These are phyloP conservation scores for Fusarium kyushuense DNA, from an alignment of 2,329 filamentous ascomycete genomes.

Conservation along the genomic window DNA sequence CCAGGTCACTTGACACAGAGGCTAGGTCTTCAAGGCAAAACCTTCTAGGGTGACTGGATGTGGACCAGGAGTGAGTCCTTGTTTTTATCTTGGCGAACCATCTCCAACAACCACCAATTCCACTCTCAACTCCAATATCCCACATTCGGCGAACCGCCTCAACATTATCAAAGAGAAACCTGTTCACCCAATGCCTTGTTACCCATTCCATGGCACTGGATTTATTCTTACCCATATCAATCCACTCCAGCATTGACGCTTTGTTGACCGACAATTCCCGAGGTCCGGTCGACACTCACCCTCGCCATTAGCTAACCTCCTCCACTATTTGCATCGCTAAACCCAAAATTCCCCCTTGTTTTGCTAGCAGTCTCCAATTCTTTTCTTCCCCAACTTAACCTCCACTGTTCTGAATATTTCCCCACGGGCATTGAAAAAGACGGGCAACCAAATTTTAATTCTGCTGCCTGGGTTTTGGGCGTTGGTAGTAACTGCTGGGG, in stretches of 20 bases:
- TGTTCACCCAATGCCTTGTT: background rate
- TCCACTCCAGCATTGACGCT: background rate
- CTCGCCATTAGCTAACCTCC: conserved; percentile 3
- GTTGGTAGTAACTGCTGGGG: background rate
- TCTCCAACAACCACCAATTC: background rate
- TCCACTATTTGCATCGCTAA: background rate
- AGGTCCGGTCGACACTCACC: conserved; percentile 3
- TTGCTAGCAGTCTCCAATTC: conserved; percentile 13
- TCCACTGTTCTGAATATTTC: conserved; percentile 6
- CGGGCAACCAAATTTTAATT: conserved; percentile 2
- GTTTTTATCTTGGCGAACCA: background rate
- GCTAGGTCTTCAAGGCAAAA: background rate
- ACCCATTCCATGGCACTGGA: conserved; percentile 4
- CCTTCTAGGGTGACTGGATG: background rate
- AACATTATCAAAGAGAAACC: background rate
- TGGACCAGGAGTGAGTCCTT: background rate
- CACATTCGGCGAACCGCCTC: no score
- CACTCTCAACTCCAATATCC: no score
- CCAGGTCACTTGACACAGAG: no score
- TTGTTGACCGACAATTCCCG: conserved; percentile 8
- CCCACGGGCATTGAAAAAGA: conserved; percentile 24
- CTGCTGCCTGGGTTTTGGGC: conserved; percentile 8
- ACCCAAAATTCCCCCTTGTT: background rate
- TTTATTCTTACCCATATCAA: background rate
- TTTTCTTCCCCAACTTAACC: conserved; percentile 14